A percentile compares a stretch with the other conserved stretches of the same genome.
These are phyloP conservation scores for Thalassiosira hispida DNA, from an alignment of 352 stramenopile genomes.

Conservation along the genomic window DNA sequence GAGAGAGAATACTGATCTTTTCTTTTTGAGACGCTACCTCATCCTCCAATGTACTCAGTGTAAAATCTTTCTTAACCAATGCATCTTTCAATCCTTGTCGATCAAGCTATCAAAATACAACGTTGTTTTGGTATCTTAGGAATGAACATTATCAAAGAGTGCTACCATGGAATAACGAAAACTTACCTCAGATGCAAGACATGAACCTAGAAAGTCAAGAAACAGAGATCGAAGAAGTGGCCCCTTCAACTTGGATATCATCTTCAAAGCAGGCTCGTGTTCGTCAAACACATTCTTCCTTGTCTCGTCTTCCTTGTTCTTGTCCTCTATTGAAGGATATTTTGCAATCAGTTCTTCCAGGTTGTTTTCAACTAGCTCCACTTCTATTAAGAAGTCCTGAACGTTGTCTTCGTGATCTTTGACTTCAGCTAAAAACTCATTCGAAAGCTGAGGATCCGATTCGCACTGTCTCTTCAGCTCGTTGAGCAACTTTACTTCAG, in stretches of 20 bases:
- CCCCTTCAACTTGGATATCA: constrained; percentile 58
- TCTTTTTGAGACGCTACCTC: background rate
- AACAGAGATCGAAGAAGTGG: constrained; percentile 59
- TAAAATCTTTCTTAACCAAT: constrained; percentile 6
- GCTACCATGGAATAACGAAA: constrained; percentile 9
- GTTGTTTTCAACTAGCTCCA: constrained; percentile 74
- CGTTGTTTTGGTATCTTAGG: too few relatives aligned
- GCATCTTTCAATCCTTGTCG: constrained; percentile 8
- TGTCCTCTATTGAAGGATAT: constrained; percentile 44
- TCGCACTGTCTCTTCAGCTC: constrained; percentile 34
- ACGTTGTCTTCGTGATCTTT: constrained; percentile 58
- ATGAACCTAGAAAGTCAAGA: constrained; percentile 50
- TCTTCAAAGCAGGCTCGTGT: constrained; percentile 36
- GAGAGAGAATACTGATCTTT: background rate
- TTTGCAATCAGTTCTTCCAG: constrained; percentile 65
- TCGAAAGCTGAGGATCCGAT: constrained; percentile 13
- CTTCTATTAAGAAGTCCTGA: constrained; percentile 75
- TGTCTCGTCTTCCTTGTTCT: constrained; percentile 26
- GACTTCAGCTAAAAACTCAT: constrained; percentile 29
- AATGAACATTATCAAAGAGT: constrained; percentile 6
- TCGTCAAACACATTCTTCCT: constrained; percentile 36
- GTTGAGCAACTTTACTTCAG: constrained; percentile 66
- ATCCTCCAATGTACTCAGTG: background rate
- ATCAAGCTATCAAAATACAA: constrained; percentile 22
- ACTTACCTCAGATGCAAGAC: constrained; percentile 60